Evolutionary conservation across 2,329 filamentous ascomycete species (phyloP), one percentile per base, ranked within the genome.

Genomic region (Paecilomyces sp.): DNA sequence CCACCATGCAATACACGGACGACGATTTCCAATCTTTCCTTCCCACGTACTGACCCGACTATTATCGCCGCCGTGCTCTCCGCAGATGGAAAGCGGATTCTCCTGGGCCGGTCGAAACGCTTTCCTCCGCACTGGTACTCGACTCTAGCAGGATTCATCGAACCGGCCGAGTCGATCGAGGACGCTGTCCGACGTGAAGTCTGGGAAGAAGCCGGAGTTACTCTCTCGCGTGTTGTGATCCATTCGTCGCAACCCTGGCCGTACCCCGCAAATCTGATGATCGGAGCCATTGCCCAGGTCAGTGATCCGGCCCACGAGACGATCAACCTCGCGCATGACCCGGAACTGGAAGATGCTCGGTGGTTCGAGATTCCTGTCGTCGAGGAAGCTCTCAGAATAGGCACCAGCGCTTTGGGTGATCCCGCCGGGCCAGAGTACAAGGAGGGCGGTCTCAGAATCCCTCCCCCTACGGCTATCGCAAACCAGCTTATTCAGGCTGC

Each of bases 51-150:
- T 1, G 92, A 97, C 68, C 92, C 92, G 0, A 96, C 91, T 30
- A 92, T 97, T 73, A 99, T 99, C 76, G 92, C 95, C 77, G 93
- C 92, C 0, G 88, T 97, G 11, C 85, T 97, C 33, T 95, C 89
- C 57, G 81, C 87, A 56, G 90, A 95, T 66, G 89, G 89, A 56
- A 83, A 87, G 65, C 85, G 86, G 62, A 78, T 96, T 47, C 84
- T 99, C 7, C 87, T 99, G 0, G 94, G 94, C 41, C 87, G 94
- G 13, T 86, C 90, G 70, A 90, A 89, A 75, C 84, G 90, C 57
- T 99, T 88, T 83, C 94, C 94, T 0, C 81, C 84, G 1, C 73
- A 89, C 73, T 96, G 89, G 90, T 97, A 93, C 80, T 91, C 86
- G 67, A 95, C 92, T 0, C 85, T 99, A 11, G 90, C 90, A 2